These are phyloP conservation scores for Turnera subulata DNA, from an alignment of 345 rosid species.

Conservation along the genomic window DNA sequence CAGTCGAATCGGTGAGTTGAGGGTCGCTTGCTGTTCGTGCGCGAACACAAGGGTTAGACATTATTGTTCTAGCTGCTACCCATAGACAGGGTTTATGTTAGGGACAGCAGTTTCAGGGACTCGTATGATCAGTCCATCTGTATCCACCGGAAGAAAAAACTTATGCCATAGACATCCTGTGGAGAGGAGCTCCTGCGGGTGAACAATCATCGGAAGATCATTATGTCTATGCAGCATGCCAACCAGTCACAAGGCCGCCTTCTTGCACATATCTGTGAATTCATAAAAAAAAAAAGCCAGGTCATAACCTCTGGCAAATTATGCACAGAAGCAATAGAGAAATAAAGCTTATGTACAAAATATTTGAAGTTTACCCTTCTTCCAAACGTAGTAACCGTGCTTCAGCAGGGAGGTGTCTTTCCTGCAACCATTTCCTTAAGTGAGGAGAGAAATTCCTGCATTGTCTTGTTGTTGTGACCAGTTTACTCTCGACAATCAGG, in stretches of 20 bases:
- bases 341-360: neutral
- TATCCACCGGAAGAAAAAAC: conserved; percentile 40
- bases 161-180: conserved; percentile 49
- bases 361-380: conserved; percentile 38
- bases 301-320: conserved; percentile 5
- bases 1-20: no score
- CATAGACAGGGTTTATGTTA: conserved; percentile 7
- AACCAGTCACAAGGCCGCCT: conserved; percentile 38
- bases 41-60: conserved; percentile 12
- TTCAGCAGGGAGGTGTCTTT: conserved; percentile 39
- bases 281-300: conserved; percentile 13
- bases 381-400: conserved; percentile 37
- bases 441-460: conserved; percentile 36
- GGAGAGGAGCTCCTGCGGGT: conserved; percentile 37
- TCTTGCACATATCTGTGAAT: conserved; percentile 46
- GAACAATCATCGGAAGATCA: conserved; percentile 36
- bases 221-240: conserved; percentile 36
- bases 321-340: neutral
- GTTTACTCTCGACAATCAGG: conserved; percentile 41
- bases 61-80: conserved; percentile 16
- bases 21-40: no score
- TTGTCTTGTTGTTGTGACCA: conserved; percentile 36
- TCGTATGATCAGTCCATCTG: conserved; percentile 45
- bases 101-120: conserved; percentile 18
- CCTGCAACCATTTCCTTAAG: conserved; percentile 45